phyloP scores from a whole-genome alignment of 306 rosid species.

The Rosa lucieae region DNA sequence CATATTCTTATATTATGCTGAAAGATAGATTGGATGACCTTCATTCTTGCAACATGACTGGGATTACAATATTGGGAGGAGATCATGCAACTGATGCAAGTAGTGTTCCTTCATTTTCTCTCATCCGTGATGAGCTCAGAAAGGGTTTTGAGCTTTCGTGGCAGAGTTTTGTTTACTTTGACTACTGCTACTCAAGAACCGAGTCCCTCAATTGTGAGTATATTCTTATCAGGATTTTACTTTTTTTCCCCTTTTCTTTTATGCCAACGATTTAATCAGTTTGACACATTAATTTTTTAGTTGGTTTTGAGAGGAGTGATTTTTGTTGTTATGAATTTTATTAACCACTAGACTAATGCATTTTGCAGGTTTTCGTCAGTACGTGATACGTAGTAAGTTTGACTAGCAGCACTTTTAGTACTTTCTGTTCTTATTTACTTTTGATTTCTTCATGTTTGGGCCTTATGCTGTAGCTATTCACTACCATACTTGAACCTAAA shows the following conservation, averaged over 20 bases:
- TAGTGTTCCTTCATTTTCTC: neutral
- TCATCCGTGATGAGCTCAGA: neutral
- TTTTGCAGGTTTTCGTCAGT: neutral
- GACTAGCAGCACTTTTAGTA: too few species aligned
- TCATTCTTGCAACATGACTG: neutral
- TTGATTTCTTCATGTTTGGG: too few species aligned
- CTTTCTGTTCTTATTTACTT: neutral
- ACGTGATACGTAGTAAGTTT: neutral
- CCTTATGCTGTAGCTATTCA: neutral
- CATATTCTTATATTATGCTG: neutral
- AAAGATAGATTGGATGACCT: neutral
- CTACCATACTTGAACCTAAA: neutral
- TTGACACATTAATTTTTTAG: neutral
- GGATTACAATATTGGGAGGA: fast-evolving
- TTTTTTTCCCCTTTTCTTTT: too few species aligned
- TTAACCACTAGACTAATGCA: neutral
- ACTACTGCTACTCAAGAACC: neutral
- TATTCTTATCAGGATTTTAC: too few species aligned
- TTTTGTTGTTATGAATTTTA: neutral
- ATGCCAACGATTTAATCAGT: neutral
- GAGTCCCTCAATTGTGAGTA: neutral
- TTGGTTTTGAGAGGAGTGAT: neutral
- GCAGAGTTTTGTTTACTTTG: fast-evolving
- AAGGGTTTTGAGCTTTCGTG: neutral
- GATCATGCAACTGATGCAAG: too few species aligned